phyloP scores from a whole-genome alignment of 495 filamentous ascomycete genomes.

The Cairneyella variabilis region DNA sequence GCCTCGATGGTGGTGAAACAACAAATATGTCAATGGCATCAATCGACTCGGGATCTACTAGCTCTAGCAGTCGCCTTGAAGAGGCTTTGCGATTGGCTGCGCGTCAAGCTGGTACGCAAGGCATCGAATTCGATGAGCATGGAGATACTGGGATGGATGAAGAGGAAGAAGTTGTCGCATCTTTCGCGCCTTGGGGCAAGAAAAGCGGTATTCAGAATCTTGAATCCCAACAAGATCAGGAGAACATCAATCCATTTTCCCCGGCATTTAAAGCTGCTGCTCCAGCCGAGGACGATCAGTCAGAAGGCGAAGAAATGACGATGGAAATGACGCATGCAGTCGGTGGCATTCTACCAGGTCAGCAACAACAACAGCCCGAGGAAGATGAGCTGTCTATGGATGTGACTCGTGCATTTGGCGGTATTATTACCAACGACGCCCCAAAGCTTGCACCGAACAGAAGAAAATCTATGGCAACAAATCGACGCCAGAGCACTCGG shows the following conservation, averaged over 20 bases:
- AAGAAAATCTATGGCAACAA: conserved; percentile 16
- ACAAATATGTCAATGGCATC: conserved; percentile 62
- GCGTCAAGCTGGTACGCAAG: conserved; percentile 62
- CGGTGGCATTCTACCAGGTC: conserved; percentile 77
- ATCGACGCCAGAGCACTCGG: conserved; percentile 27
- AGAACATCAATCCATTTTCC: conserved; percentile 55
- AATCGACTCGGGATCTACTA: conserved; percentile 54
- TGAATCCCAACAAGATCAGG: conserved; percentile 49
- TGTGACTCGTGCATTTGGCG: conserved; percentile 74
- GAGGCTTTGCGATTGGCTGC: conserved; percentile 73
- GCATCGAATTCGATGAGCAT: conserved; percentile 56
- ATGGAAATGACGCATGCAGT: conserved; percentile 84
- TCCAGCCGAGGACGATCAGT: conserved; percentile 32
- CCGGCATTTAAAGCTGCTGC: conserved; percentile 20
- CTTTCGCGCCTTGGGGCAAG: conserved; percentile 66
- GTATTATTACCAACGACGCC: conserved; percentile 53
- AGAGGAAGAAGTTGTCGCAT: conserved; percentile 74
- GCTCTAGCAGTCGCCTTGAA: conserved; percentile 67
- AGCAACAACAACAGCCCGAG: conserved; percentile 31
- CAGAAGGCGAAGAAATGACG: conserved; percentile 57
- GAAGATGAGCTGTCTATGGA: conserved; percentile 71
- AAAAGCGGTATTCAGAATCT: conserved; percentile 31
- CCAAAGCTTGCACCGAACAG: conserved; percentile 2
- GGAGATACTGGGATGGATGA: conserved; percentile 60
- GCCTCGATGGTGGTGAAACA: conserved; percentile 62